phyloP scores from a whole-genome alignment of 306 rosid species.

The Cucumis sativus region DNA sequence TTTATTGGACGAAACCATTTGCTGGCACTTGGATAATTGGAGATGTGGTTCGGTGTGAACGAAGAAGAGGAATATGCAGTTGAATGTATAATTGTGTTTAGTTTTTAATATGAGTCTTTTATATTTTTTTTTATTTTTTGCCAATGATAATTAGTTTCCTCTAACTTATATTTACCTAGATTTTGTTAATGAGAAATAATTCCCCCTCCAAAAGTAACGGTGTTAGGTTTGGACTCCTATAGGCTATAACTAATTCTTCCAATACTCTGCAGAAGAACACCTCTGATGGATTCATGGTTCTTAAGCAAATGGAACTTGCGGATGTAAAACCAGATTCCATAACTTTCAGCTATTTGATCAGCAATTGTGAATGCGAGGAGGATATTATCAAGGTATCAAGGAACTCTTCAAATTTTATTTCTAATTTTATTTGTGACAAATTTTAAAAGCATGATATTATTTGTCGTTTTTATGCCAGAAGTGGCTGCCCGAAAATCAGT shows the following conservation, averaged over 20 bases:
- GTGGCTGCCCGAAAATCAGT: neutral
- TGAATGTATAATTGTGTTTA: too few species aligned
- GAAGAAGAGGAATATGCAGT: too few species aligned
- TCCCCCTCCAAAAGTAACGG: too few species aligned
- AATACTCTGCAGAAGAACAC: slow-evolving; percentile 49
- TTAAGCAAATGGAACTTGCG: slow-evolving; percentile 49
- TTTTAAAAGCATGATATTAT: neutral
- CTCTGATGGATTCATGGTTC: slow-evolving; percentile 35
- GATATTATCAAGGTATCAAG: slow-evolving; percentile 47
- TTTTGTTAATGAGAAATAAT: too few species aligned
- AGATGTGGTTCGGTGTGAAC: too few species aligned
- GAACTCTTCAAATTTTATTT: slow-evolving; percentile 2
- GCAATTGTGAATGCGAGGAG: slow-evolving; percentile 47
- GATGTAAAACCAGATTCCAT: slow-evolving; percentile 52
- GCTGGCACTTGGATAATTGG: too few species aligned
- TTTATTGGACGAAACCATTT: too few species aligned
- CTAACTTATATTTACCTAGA: too few species aligned
- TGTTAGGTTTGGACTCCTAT: neutral
- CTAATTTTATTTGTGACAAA: neutral
- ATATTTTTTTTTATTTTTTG: too few species aligned
- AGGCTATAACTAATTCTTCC: neutral
- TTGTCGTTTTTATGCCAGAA: neutral
- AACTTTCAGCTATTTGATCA: slow-evolving; percentile 52
- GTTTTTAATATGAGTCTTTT: too few species aligned
- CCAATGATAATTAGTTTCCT: too few species aligned